Evolutionary conservation across 2,329 filamentous ascomycete species (phyloP), one percentile per base, ranked within the genome.

Genomic region (Colletotrichum sp.): DNA sequence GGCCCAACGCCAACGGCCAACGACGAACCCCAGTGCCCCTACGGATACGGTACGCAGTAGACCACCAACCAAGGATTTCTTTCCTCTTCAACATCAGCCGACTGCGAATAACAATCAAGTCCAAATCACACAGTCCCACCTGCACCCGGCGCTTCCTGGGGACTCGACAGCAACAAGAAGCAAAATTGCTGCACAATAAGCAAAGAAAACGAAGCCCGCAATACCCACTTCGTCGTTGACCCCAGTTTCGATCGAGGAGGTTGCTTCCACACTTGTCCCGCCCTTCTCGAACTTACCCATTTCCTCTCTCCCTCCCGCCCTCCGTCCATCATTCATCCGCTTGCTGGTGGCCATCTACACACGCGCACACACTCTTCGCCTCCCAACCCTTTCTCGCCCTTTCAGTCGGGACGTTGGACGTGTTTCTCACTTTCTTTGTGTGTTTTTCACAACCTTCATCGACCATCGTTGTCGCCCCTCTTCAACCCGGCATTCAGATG

Each of bases 61-160:
- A 58, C 58, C 58, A 36, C 34, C 34, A 34, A 38, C 30, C 61
- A 36, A 60, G 55, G 26, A 36, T 30, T 48, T 36, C 24, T 55
- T 32, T 67, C 36, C 18, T 74, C 48, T 64, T 67, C 28, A 21
- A 67, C 68, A 72, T 75, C 69, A 72, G 63, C 73, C 73, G 63
- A 72, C 69, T 38, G 10, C 43, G 43, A 48, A 48, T 48, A 48
- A 21, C 43, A 66, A 66, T 30, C 61, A 63, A 30, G 30, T 21
- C 58, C 64, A 57, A 38, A 68, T 36, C 70, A 21, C 57, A 61
- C 18, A 57, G 70, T 73, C 58, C 64, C 73, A 58, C 73, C 52
- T 64, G 57, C 57, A 73, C 58, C 64, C 73, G 64, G 64, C 70
- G 60, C 70, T 60, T 75, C 38, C 64, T 68, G 64, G 63, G 26